phyloP scores from a whole-genome alignment of 495 filamentous ascomycete genomes.

The Pseudevernia furfuracea region DNA sequence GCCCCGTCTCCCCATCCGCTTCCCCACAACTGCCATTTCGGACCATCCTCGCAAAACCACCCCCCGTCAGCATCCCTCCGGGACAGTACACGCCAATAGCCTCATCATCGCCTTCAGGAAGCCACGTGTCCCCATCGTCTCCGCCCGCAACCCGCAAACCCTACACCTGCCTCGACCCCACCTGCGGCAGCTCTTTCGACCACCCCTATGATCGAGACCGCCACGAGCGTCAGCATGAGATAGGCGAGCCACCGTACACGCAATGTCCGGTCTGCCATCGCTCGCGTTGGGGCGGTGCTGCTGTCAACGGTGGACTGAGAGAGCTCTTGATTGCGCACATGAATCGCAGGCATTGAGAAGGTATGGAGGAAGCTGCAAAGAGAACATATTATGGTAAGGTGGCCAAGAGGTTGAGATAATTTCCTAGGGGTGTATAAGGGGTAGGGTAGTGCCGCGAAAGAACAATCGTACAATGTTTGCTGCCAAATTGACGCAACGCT shows the following conservation, averaged over 20 bases:
- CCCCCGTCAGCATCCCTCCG: neutral
- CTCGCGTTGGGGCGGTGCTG: neutral
- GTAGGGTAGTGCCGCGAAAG: neutral
- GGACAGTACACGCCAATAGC: conserved; percentile 1
- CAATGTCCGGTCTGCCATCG: neutral
- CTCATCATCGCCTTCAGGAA: neutral
- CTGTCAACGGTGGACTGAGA: neutral
- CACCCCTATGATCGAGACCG: neutral
- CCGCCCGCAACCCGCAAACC: neutral
- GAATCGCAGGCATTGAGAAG: neutral
- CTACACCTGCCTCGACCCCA: neutral
- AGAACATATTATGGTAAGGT: neutral
- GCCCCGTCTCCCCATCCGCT: neutral
- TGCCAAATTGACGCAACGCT: neutral
- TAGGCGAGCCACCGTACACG: neutral
- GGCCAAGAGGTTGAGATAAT: neutral
- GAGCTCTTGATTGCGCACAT: neutral
- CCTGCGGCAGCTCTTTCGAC: conserved; percentile 1
- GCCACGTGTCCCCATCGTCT: neutral
- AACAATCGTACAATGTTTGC: neutral
- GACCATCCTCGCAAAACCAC: neutral
- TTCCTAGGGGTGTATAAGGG: neutral
- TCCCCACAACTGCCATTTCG: neutral
- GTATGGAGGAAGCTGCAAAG: neutral
- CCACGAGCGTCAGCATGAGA: neutral